Evolutionary conservation across 768 basidiomycete species (phyloP).

Genomic region (Trichaptum fuscoviolaceum): DNA sequence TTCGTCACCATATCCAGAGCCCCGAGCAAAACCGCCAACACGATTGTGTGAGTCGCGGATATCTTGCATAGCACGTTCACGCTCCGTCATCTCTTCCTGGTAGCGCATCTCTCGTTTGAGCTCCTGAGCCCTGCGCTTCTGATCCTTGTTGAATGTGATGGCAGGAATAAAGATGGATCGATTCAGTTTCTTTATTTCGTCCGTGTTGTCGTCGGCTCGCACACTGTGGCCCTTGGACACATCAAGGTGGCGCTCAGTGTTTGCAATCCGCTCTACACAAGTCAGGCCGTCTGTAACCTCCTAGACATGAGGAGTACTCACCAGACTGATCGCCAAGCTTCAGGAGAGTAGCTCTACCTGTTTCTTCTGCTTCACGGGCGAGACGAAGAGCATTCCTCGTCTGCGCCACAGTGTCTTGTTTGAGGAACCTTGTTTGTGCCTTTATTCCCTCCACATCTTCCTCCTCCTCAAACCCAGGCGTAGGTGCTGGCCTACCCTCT

Average conservation of each 20-base stretch:
- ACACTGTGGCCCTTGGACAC: conserved; percentile 81
- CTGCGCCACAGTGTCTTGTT: conserved; percentile 88
- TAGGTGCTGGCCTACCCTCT: conserved; percentile 29
- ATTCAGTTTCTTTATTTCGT: conserved; percentile 91
- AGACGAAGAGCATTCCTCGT: conserved; percentile 90
- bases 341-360: conserved; percentile 75
- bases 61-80: conserved; percentile 82
- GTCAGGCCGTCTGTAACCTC: conserved; percentile 7
- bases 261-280: conserved; percentile 72
- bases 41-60: conserved; percentile 85
- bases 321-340: conserved; percentile 93
- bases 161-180: conserved; percentile 91
- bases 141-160: conserved; percentile 89
- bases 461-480: conserved; percentile 69
- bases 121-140: conserved; percentile 84
- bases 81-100: conserved; percentile 77
- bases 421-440: conserved; percentile 79
- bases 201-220: conserved; percentile 89
- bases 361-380: conserved; percentile 96
- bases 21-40: conserved; percentile 64
- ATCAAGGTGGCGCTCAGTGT: conserved; percentile 93
- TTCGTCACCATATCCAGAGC: conserved; percentile 25
- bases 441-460: conserved; percentile 95
- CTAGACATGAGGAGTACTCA: conserved; percentile 29
- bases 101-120: conserved; percentile 80